Percentiles rank a stretch among this genome's conserved stretches.
Conservation (phyloP, 306 rosid species). For the Luffa acutangula region DNA sequence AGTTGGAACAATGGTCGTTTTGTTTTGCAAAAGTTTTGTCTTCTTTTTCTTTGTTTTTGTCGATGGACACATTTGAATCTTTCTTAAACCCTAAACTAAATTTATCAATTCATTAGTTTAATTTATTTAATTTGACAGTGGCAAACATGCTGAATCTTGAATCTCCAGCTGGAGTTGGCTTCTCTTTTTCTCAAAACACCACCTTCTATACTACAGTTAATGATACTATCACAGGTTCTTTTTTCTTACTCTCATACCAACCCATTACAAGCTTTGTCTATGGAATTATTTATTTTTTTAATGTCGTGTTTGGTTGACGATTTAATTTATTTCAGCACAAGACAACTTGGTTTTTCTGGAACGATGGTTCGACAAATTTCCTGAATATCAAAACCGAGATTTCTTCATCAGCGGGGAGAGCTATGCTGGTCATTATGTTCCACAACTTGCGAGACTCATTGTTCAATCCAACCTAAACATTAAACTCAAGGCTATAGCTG, state of each 20-base stretch:
- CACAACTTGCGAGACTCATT: slow-evolving; percentile 64
- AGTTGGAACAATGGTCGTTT: slow-evolving; percentile 70
- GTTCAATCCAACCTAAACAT: slow-evolving; percentile 27
- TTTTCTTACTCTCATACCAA: no score
- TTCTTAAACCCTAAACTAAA: no score
- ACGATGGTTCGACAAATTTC: slow-evolving; percentile 44
- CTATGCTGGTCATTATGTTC: slow-evolving; percentile 74
- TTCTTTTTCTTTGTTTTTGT: not conserved
- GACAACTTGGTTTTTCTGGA: slow-evolving; percentile 58
- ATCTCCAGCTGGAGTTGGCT: slow-evolving; percentile 79
- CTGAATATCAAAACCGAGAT: slow-evolving; percentile 34
- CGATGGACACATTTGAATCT: not conserved
- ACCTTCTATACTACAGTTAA: slow-evolving; percentile 35
- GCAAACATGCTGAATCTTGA: slow-evolving; percentile 65
- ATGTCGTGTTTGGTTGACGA: not conserved
- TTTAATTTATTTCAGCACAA: slow-evolving; percentile 23
- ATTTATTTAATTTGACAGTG: slow-evolving; percentile 15
- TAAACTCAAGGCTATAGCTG: slow-evolving; percentile 69
- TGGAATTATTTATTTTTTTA: no score
- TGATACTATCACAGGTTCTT: no score
- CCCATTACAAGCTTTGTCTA: no score
- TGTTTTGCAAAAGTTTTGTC: not conserved
- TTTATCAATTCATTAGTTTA: no score
- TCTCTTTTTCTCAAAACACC: slow-evolving; percentile 50
- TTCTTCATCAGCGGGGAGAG: slow-evolving; percentile 70